A percentile compares a stretch with the other conserved stretches of the same genome.
phyloP scores from a whole-genome alignment of 2,329 filamentous ascomycete genomes.

The Epichloe amarillans region DNA sequence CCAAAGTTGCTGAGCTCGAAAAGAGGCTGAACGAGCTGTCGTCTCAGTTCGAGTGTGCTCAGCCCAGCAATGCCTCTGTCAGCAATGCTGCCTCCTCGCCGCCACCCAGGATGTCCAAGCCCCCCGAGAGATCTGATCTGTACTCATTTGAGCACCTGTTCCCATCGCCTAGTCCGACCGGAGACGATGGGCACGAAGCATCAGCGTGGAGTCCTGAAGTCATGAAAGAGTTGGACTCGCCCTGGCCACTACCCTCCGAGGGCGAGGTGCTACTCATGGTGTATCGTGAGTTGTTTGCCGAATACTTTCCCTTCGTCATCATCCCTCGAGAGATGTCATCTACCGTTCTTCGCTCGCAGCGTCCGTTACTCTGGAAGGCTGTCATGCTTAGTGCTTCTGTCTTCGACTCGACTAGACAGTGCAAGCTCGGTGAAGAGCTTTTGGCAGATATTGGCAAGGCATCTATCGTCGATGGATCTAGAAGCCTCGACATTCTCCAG shows the following conservation, averaged over 20 bases:
- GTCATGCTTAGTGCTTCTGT: constrained; percentile 32
- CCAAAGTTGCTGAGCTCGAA: constrained; percentile 36
- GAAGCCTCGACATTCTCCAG: constrained; percentile 34
- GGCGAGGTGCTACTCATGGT: constrained; percentile 25
- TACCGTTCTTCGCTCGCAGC: constrained; percentile 21
- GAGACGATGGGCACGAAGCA: constrained; percentile 10
- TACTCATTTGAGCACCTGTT: constrained; percentile 24
- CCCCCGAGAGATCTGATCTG: constrained; percentile 9
- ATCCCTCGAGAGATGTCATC: constrained; percentile 24
- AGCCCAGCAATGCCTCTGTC: constrained; percentile 7
- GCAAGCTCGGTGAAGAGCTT: constrained; percentile 29
- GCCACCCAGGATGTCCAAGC: constrained; percentile 2
- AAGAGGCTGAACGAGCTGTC: constrained; percentile 36
- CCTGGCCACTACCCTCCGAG: constrained; percentile 30
- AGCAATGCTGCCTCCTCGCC: constrained; percentile 6
- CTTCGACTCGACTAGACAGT: constrained; percentile 30
- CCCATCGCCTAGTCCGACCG: constrained; percentile 14
- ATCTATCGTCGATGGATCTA: constrained; percentile 26
- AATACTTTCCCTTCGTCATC: constrained; percentile 32
- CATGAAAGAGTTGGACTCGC: constrained; percentile 15
- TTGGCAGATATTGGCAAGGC: constrained; percentile 29
- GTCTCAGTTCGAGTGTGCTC: constrained; percentile 25
- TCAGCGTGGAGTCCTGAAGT: constrained; percentile 11
- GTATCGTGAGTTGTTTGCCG: constrained; percentile 21
- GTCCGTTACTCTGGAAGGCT: constrained; percentile 36